phyloP scores from a whole-genome alignment of 352 stramenopile species.

The Phytophthora podocarpi region DNA sequence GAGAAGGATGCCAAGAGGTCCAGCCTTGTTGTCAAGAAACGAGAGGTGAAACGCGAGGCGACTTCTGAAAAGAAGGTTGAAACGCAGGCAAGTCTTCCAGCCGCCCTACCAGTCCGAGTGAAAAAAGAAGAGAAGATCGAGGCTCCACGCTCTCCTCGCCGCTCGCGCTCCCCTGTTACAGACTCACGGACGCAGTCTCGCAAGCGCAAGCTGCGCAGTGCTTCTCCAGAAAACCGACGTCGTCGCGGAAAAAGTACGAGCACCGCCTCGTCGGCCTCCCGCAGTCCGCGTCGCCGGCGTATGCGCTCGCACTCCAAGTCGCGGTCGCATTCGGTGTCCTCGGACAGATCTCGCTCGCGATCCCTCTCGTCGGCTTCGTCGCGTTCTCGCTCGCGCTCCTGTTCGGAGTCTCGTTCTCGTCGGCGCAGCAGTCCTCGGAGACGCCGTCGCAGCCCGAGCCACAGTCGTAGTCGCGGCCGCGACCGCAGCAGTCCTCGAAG shows the following conservation, averaged over 20 bases:
- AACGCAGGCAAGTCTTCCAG: constrained; percentile 8
- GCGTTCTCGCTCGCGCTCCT: constrained; percentile 42
- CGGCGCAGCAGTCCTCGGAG: constrained; percentile 29
- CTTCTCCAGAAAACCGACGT: constrained; percentile 16
- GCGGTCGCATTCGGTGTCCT: constrained; percentile 23
- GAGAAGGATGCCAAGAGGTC: background rate
- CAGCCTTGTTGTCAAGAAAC: constrained; percentile 3
- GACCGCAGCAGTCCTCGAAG: constrained; percentile 9
- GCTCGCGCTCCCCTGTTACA: constrained; percentile 1
- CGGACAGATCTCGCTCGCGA: constrained; percentile 27
- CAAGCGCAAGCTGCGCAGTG: constrained; percentile 33
- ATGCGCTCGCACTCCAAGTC: constrained; percentile 34
- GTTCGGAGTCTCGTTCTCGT: constrained; percentile 29
- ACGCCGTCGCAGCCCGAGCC: constrained; percentile 35
- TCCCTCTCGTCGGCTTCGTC: constrained; percentile 30
- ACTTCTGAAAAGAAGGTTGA: constrained; percentile 3
- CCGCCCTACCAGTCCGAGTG: constrained; percentile 7
- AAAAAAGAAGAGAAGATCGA: constrained; percentile 18
- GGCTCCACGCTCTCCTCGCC: constrained; percentile 1
- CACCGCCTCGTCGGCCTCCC: constrained; percentile 14
- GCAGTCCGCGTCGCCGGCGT: constrained; percentile 27
- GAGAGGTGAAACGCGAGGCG: constrained; percentile 9
- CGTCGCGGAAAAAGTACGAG: constrained; percentile 35
- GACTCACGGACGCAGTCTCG: constrained; percentile 6
- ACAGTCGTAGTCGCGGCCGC: constrained; percentile 29